phyloP scores from a whole-genome alignment of 2,329 filamentous ascomycete species.

The Exophiala sideris region DNA sequence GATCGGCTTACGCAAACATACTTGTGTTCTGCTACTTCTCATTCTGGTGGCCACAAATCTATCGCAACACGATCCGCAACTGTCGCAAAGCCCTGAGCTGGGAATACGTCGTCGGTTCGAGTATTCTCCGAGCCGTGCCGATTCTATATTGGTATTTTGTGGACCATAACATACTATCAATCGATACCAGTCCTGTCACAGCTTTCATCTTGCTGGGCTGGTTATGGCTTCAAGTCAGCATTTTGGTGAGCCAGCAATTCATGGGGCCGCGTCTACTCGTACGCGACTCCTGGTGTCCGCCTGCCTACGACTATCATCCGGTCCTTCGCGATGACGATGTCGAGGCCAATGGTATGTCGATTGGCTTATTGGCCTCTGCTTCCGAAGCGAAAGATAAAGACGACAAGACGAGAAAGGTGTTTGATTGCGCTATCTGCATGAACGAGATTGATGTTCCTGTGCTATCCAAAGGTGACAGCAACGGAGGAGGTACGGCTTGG shows the following conservation, averaged over 20 bases:
- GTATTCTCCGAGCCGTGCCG: conserved; percentile 70
- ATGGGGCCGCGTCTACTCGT: conserved; percentile 86
- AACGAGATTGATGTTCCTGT: conserved; percentile 88
- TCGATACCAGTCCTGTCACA: conserved; percentile 62
- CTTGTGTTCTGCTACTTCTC: conserved; percentile 76
- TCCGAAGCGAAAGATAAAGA: conserved; percentile 33
- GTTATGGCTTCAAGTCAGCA: conserved; percentile 81
- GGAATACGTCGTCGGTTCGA: conserved; percentile 86
- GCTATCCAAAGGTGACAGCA: conserved; percentile 50
- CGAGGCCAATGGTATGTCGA: conserved; percentile 72
- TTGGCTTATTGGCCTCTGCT: conserved; percentile 62
- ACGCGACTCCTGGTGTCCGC: conserved; percentile 62
- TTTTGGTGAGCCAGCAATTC: conserved; percentile 77
- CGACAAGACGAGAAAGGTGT: conserved; percentile 56
- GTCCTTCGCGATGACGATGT: conserved; percentile 71
- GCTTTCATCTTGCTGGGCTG: conserved; percentile 67
- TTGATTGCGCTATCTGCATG: conserved; percentile 94
- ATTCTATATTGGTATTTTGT: conserved; percentile 82
- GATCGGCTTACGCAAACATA: conserved; percentile 56
- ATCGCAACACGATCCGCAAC: conserved; percentile 84
- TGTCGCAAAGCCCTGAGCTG: conserved; percentile 87
- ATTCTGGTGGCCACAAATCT: conserved; percentile 88
- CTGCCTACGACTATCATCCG: conserved; percentile 87
- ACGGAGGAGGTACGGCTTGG: conserved; percentile 49
- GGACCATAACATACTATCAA: conserved; percentile 75